Base-by-base conservation (phyloP, 768 basidiomycete species). In the Mycena rebaudengoi region DNA sequence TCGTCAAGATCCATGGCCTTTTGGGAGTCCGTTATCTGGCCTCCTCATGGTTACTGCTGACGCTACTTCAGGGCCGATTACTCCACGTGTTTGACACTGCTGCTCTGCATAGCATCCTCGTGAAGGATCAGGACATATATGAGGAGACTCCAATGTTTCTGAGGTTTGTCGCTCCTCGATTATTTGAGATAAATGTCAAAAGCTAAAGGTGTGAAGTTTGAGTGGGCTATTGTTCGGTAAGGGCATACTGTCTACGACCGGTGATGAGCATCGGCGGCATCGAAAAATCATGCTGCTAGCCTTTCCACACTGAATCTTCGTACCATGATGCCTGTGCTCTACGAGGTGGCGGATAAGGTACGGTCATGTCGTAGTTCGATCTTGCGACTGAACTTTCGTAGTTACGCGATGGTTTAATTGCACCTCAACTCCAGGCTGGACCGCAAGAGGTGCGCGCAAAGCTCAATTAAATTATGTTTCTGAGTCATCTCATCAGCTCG, bases 81-180 rank as follows among this genome's bases (percentile, higher is more conserved):
- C 69, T 85, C 8, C 79, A 78, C 59, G 75, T 82, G 1, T 82
- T 70, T 50, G 84, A 85, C 60, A 82, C 83, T 1, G 78, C 74
- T 39, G 84, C 83, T 1, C 60, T 85, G 54, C 76, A 83, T 52
- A 78, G 80, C 57, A 82, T 85, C 23, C 46, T 82, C 21, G 71
- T 84, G 16, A 84, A 83, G 70, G 84, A 63, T 11, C 55, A 57
- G n/a, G 54, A 63, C 11, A 25, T 43, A 14, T 63, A 63, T 40
- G 54, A 63, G 18, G 62, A 56, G 26, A 51, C 54, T 8, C 26
- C 23, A 2, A 56, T 63, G 2, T 63, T 63, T 20, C 41, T 63
- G 12, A 57, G 48, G 62, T 62, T 16, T 8, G 52, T 2, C 16
- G 13, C 44, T 40, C 1, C 16, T 44, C 25, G 7, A n/a, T 62